Base-by-base conservation (phyloP, 257 asterid genomes). In the Ligustrum vulgare region DNA sequence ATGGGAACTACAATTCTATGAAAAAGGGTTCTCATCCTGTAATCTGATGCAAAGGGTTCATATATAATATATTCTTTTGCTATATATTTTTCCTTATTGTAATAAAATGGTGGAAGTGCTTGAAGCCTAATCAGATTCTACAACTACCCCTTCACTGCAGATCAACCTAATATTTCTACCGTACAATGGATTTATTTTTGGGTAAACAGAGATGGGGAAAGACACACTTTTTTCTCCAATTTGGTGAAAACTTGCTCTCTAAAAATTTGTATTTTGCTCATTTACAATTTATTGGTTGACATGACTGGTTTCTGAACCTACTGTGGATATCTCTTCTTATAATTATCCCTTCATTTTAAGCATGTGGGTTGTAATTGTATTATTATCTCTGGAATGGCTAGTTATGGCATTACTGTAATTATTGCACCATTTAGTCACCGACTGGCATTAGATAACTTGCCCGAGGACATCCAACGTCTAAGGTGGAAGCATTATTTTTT, bases 371-470 rank as follows among this genome's bases (percentile, higher is more conserved):
- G 5, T 80, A 43, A 75, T 72, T 58, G 7, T n/a, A n/a, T n/a
- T 51, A 43, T 18, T 18, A 31, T 60, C 34, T 66, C 56, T 74
- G 68, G 58, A 68, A 70, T 70, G 56, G 75, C 76, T 87, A 94
- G 97, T 83, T 95, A 95, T 31, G 99, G 97, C 77, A 89, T 93
- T 33, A 98, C 97, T 68, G 97, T 97, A 67, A n/a, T n/a, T n/a
- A 90, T 95, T 36, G 87, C 99, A 23, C 99, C 98, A 68, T 95
- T 95, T 83, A 87, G 98, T 84, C 99, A 91, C 76, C 97, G 99
- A n/a, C 75, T 95, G 83, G 97, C 95, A 12, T 95, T 90, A 41
- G 96, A 91, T 81, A 88, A 91, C 79, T 87, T 91, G 97, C 93
- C 99, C 4, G 88, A 75, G 83, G 92, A 95, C 75, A 89, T 95